Evolutionary conservation across 129 eudicot genomes (phyloP).

Genomic region (Centaurea solstitialis): DNA sequence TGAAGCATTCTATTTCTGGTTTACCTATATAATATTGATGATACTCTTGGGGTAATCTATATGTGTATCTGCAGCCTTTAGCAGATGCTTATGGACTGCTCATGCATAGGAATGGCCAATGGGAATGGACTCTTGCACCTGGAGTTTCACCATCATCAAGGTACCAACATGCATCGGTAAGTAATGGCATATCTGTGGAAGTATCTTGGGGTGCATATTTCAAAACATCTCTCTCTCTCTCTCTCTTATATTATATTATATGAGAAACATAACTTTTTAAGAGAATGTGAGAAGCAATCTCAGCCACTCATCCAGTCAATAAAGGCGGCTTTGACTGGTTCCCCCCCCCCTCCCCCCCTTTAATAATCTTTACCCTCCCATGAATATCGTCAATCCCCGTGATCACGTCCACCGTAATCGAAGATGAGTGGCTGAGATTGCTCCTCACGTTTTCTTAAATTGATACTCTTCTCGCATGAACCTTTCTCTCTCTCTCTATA

Average conservation of each 20-base stretch:
- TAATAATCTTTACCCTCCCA: too few relatives aligned
- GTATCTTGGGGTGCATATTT: background rate
- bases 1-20: background rate
- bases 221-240: background rate
- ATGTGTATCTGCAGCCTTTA: constrained; percentile 66
- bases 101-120: constrained; percentile 97
- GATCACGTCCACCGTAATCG: too few relatives aligned
- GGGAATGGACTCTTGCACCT: constrained; percentile 99
- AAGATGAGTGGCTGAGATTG: too few relatives aligned
- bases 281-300: too few relatives aligned
- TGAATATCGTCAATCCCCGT: too few relatives aligned
- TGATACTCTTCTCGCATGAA: too few relatives aligned
- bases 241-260: too few relatives aligned
- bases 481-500: background rate
- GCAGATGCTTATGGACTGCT: constrained; percentile 98
- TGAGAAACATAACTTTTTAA: too few relatives aligned
- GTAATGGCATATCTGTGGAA: constrained; percentile 17
- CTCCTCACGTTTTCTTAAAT: too few relatives aligned
- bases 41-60: constrained; percentile 13
- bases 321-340: too few relatives aligned
- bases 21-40: background rate
- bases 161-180: constrained; percentile 97
- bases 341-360: too few relatives aligned
- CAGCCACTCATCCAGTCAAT: too few relatives aligned
- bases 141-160: constrained; percentile 96